Evolutionary conservation across 257 asterid genomes (phyloP), one percentile per base, ranked within the genome.

Genomic region (Thymus mandschuricus): DNA sequence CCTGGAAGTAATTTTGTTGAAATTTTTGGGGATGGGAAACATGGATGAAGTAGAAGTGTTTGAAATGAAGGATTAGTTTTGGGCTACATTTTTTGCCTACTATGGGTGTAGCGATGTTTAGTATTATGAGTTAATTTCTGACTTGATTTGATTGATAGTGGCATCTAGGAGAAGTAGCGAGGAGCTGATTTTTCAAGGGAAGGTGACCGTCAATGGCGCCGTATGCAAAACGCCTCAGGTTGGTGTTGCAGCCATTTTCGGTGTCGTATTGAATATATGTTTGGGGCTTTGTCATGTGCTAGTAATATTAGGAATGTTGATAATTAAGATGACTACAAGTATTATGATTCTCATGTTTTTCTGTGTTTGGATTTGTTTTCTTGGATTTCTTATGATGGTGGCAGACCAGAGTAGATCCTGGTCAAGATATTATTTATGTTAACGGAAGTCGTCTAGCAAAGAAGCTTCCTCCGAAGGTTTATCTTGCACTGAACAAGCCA

Each of bases 151-250:
- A 49, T 80, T 67, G 67, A 38, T 82, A 95, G 99, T 95, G 81
- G 98, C 98, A 46, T 95, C 99, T 43, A 86, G 99, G 81, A 82
- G 99, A 81, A 95, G 98, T 82, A 76, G 99, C 15, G 99, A 92
- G 73, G 98, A 95, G 81, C 86, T 95, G 79, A 92, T 95, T 67
- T 89, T 89, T 78, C 80, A 87, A 73, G 98, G 98, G 73, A 89
- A 87, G 81, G 99, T 95, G 75, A 88, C 93, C 15, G 98, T 92
- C 56, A 92, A 95, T 77, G 99, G 99, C 71, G 88, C 99, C 0
- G 88, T 89, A 13, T 95, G 99, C 87, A 85, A 82, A 44, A 85
- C 91, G 31, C 99, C 99, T 15, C 99, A 95, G 97, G 99, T 89
- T 64, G n/a, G n/a, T n/a, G n/a, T n/a, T n/a, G n/a, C n/a, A n/a